Evolutionary conservation across 495 filamentous ascomycete species (phyloP).

Genomic region (Neurospora sp.): DNA sequence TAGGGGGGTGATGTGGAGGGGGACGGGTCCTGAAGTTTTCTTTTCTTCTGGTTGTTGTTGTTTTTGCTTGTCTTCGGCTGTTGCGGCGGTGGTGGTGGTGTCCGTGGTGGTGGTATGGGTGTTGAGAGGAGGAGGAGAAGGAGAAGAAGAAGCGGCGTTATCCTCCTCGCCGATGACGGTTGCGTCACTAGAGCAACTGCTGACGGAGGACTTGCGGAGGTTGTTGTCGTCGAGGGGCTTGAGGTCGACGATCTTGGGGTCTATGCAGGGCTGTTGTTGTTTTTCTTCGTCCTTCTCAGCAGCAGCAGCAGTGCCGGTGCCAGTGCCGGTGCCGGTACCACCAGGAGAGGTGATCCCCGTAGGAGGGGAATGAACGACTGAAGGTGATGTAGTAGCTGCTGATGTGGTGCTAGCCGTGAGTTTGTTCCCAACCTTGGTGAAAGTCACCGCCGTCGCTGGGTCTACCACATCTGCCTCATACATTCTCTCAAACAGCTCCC

Average conservation of each 20-base stretch:
- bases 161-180: constrained; percentile 7
- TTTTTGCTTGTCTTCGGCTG: neutral
- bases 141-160: neutral
- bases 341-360: neutral
- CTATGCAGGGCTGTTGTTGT: neutral
- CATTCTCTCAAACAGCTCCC: constrained; percentile 62
- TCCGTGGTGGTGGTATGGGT: neutral
- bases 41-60: neutral
- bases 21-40: neutral
- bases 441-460: neutral
- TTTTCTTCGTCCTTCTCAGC: neutral
- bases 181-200: constrained; percentile 1
- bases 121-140: neutral
- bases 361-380: neutral
- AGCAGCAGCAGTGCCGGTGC: neutral
- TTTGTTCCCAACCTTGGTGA: neutral
- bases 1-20: neutral
- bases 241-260: neutral
- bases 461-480: constrained; percentile 39
- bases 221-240: neutral
- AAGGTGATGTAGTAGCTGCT: neutral
- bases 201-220: neutral
- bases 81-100: neutral
- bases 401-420: neutral
- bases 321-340: neutral